phyloP scores from a whole-genome alignment of 2,329 filamentous ascomycete genomes.

The Chlorencoelia australis region DNA sequence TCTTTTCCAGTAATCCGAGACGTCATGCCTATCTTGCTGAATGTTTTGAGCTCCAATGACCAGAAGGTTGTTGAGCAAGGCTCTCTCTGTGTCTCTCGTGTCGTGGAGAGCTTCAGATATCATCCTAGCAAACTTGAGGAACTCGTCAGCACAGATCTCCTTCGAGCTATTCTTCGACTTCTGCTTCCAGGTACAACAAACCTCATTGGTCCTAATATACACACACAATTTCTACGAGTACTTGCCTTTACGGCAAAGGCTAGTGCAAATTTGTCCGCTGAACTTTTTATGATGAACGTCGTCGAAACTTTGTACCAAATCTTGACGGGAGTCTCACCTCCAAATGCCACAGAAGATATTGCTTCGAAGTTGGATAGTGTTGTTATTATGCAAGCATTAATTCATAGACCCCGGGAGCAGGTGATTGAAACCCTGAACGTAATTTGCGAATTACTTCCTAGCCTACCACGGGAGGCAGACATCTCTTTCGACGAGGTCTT shows the following conservation, averaged over 20 bases:
- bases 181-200: constrained; percentile 92
- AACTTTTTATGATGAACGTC: constrained; percentile 90
- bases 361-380: constrained; percentile 88
- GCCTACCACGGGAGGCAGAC: constrained; percentile 48
- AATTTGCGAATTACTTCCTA: constrained; percentile 86
- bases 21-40: constrained; percentile 91
- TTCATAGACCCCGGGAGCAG: constrained; percentile 90
- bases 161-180: constrained; percentile 75
- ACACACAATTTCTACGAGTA: constrained; percentile 91
- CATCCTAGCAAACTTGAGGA: constrained; percentile 83
- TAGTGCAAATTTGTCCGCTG: constrained; percentile 76
- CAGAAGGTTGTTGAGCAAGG: constrained; percentile 96
- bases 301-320: constrained; percentile 98
- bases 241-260: constrained; percentile 83
- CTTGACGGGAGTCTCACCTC: constrained; percentile 87
- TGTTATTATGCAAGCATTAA: constrained; percentile 95
- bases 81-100: constrained; percentile 86
- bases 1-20: constrained; percentile 85
- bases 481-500: constrained; percentile 35
- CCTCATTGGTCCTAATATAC: constrained; percentile 84
- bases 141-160: constrained; percentile 76
- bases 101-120: constrained; percentile 94
- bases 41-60: constrained; percentile 83
- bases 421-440: constrained; percentile 96
- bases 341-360: constrained; percentile 64